Percentiles rank a stretch among this genome's conserved stretches.
Evolutionary conservation across 75 land plant species (phyloP).

Genomic region (Gnetum montanum): DNA sequence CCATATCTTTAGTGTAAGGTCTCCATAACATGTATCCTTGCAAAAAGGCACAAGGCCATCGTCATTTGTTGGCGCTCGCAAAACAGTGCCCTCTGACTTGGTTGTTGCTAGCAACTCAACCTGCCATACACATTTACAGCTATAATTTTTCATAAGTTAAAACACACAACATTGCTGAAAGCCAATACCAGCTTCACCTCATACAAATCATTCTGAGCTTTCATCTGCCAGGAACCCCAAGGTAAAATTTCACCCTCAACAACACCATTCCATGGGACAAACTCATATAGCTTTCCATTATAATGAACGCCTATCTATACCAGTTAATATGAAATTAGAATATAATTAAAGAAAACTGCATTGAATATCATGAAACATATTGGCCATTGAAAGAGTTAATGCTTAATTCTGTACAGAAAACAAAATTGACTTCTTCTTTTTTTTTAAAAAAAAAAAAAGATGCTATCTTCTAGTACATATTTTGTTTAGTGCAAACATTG

Average conservation of each 20-base stretch:
- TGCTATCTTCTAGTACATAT: no score
- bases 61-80: conserved; percentile 88
- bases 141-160: conserved; percentile 1
- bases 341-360: no score
- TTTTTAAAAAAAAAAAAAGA: no score
- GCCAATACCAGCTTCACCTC: conserved; percentile 30
- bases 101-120: conserved; percentile 74
- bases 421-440: no score
- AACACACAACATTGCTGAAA: background rate
- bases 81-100: conserved; percentile 44
- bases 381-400: no score
- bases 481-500: no score
- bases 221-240: conserved; percentile 83
- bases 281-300: conserved; percentile 75
- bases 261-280: conserved; percentile 89
- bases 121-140: conserved; percentile 23
- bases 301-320: conserved; percentile 88
- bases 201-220: conserved; percentile 45
- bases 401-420: no score
- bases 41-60: conserved; percentile 78
- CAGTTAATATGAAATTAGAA: no score
- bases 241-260: conserved; percentile 75
- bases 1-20: conserved; percentile 65
- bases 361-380: no score
- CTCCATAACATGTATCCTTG: conserved; percentile 78